Percentiles rank a stretch among this genome's conserved stretches.
Conservation (phyloP, 2,329 filamentous ascomycete genomes). For the Byssoonygena ceratinophila region DNA sequence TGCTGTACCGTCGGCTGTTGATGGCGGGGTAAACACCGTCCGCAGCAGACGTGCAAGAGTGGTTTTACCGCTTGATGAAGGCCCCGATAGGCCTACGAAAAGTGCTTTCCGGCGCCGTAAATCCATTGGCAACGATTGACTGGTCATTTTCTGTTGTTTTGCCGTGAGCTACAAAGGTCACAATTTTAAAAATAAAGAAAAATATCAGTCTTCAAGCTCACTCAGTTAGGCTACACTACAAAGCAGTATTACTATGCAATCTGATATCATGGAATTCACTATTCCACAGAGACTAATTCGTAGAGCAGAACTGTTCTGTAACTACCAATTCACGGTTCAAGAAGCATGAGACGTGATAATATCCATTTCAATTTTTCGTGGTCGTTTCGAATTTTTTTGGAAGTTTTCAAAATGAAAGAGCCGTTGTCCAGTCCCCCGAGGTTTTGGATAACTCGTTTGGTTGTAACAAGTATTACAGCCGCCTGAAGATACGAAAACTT, state of each 20-base stretch:
- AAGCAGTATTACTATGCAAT: background rate
- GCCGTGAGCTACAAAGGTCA: background rate
- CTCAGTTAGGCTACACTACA: background rate
- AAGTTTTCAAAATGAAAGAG: too few species aligned
- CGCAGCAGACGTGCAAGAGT: constrained; percentile 77
- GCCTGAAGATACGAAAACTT: background rate
- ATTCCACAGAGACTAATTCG: too few species aligned
- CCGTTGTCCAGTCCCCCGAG: too few species aligned
- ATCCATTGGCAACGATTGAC: background rate
- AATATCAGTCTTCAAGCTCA: background rate
- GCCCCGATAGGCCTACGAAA: constrained; percentile 66
- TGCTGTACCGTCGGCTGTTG: background rate
- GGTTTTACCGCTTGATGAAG: constrained; percentile 89
- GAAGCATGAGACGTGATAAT: background rate
- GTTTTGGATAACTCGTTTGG: too few species aligned
- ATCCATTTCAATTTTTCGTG: background rate
- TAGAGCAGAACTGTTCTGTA: background rate
- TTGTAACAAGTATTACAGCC: too few species aligned
- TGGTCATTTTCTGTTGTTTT: too few species aligned
- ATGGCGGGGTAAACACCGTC: constrained; percentile 55
- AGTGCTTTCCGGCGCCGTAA: constrained; percentile 8
- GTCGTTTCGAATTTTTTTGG: too few species aligned
- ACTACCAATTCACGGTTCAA: background rate
- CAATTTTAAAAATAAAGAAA: background rate
- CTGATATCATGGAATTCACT: background rate